Evolutionary conservation across 108 stramenopile species (phyloP).

Genomic region (Cyclotella choctawhatcheeana): DNA sequence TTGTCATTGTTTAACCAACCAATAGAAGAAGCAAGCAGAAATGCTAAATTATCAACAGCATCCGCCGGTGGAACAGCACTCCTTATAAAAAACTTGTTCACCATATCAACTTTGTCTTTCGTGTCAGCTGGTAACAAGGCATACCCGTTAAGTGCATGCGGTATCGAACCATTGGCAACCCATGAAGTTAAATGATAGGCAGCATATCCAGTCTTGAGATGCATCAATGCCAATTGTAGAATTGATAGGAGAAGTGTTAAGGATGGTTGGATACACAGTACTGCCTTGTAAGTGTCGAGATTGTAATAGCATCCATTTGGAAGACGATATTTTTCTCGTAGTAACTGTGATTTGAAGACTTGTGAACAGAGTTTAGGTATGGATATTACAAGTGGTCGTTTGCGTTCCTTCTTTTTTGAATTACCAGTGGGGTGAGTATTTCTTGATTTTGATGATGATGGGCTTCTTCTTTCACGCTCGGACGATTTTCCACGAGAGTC

Average conservation of each 20-base stretch:
- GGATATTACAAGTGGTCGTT: slow-evolving; percentile 17
- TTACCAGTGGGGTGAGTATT: not conserved
- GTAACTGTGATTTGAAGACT: not conserved
- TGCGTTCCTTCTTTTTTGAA: not conserved
- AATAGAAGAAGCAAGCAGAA: slow-evolving; percentile 39
- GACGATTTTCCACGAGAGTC: too few relatives aligned
- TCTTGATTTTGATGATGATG: not conserved
- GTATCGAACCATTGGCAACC: slow-evolving; percentile 65
- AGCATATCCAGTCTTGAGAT: slow-evolving; percentile 54
- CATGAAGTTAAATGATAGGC: slow-evolving; percentile 50
- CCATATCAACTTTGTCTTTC: slow-evolving; percentile 35
- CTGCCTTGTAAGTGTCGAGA: slow-evolving; percentile 59
- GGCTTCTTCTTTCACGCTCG: too few relatives aligned
- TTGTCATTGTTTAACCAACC: slow-evolving; percentile 17
- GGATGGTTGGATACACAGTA: slow-evolving; percentile 53
- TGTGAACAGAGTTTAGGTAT: slow-evolving; percentile 13
- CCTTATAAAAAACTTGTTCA: slow-evolving; percentile 49
- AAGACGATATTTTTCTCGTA: slow-evolving; percentile 10
- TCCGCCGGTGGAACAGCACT: slow-evolving; percentile 34
- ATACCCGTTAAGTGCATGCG: slow-evolving; percentile 65
- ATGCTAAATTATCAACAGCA: slow-evolving; percentile 22
- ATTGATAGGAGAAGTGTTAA: slow-evolving; percentile 57
- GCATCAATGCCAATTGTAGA: slow-evolving; percentile 57
- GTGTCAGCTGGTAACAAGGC: slow-evolving; percentile 41
- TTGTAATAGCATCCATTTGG: slow-evolving; percentile 37